Percentiles rank a stretch among this genome's conserved stretches.
These are phyloP conservation scores for Rosellinia necatrix DNA, from an alignment of 2,329 filamentous ascomycete species.

Conservation along the genomic window DNA sequence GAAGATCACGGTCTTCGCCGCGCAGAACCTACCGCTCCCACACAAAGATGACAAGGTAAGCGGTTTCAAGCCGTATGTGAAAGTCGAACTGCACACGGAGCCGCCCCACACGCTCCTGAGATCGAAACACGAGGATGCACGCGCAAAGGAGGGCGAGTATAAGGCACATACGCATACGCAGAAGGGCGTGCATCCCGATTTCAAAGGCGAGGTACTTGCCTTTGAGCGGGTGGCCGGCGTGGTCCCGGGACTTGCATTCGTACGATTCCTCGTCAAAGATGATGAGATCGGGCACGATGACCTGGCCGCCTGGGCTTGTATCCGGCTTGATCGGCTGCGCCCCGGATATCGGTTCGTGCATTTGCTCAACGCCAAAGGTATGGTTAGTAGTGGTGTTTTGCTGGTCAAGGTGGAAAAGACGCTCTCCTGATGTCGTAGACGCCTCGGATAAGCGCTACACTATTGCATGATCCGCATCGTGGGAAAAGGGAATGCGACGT, in stretches of 20 bases:
- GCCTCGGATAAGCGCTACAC: background rate
- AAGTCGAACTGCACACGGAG: slow-evolving; percentile 82
- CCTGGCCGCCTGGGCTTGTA: slow-evolving; percentile 85
- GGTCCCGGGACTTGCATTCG: slow-evolving; percentile 72
- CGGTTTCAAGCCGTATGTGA: slow-evolving; percentile 79
- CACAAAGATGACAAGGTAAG: slow-evolving; percentile 52
- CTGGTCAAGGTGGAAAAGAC: slow-evolving; percentile 73
- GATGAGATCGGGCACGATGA: slow-evolving; percentile 80
- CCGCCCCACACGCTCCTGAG: slow-evolving; percentile 34
- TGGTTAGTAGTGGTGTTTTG: slow-evolving; percentile 68
- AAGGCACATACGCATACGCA: slow-evolving; percentile 64
- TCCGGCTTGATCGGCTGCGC: slow-evolving; percentile 79
- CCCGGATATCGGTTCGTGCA: slow-evolving; percentile 78
- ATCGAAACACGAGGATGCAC: slow-evolving; percentile 49
- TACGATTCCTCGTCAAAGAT: slow-evolving; percentile 85
- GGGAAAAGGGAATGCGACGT: background rate
- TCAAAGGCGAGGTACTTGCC: slow-evolving; percentile 59
- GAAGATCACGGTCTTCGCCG: slow-evolving; percentile 74
- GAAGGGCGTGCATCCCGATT: slow-evolving; percentile 66
- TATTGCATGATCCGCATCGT: background rate
- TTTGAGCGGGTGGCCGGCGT: slow-evolving; percentile 62
- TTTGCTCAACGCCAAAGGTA: slow-evolving; percentile 71
- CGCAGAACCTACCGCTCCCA: slow-evolving; percentile 74
- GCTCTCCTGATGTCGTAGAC: slow-evolving; percentile 23
- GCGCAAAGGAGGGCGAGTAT: slow-evolving; percentile 61